Evolutionary conservation across 257 asterid genomes (phyloP), one percentile per base, ranked within the genome.

Genomic region (Ilex aquifolium): DNA sequence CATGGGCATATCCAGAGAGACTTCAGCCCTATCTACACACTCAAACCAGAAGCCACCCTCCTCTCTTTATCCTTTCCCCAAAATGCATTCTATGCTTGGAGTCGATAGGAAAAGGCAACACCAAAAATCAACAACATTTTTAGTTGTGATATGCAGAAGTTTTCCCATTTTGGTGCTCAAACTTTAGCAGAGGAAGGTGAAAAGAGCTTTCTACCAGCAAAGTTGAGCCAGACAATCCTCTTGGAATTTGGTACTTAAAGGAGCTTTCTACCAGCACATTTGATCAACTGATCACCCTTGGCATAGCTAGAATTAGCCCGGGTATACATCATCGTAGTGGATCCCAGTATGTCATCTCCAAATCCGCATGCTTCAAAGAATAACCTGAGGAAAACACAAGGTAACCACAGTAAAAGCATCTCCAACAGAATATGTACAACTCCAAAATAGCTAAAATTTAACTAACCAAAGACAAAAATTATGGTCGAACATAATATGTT

Each of bases 321-420:
- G 0, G 88, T 53, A 73, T 87, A 90, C 90, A 85, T 82, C 97
- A 89, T 92, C 16, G 97, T 87, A 5, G 90, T 89, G 67, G 97
- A 83, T 72, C 71, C 85, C 12, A 84, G 71, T 64, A 71, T 68
- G 72, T 90, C 92, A 15, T 82, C 87, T 60, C 86, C 97, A 60
- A 89, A 93, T 66, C 96, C 99, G 61, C 97, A 92, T 27, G 82
- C 87, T 65, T 61, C 63, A 12, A 85, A 82, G 65, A 93, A 83
- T 2, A 31, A 67, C 82, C 97, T 87, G 83, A 58, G 31, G 48
- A 61, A 44, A 64, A 52, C 16, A 58, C 30, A 53, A 12, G 14
- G 17, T 3, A 49, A 15, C 10, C 17, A 49, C 4, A 11, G 14
- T 49, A 6, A 15, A 49, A 13, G 11, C 50, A 13, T 13, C 13